Evolutionary conservation across 2,329 filamentous ascomycete genomes (phyloP), one percentile per base, ranked within the genome.

Genomic region (Colletotrichum sp.): DNA sequence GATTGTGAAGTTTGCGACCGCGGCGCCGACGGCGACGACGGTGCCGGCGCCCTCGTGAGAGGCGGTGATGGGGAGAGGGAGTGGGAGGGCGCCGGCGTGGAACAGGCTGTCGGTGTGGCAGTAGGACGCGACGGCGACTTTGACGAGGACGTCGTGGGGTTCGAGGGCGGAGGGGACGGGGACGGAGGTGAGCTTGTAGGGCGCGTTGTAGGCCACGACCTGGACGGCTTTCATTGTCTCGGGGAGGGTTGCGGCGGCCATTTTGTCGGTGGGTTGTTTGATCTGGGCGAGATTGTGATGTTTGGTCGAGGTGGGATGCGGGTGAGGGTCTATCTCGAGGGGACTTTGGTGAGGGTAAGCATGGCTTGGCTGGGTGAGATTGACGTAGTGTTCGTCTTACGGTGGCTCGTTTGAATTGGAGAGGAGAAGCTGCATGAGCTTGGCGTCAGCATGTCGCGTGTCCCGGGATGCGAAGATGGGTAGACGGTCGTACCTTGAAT

Each of bases 41-140:
- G 90, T 90, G 21, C 90, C 90, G 18, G 89, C 83, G 21, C 90
- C 90, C 81, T 93, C 90, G 80, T 92, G 90, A 0, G 89, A 92
- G 8, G 85, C 89, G 10, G 87, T 92, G 72, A 86, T 85, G 0
- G 91, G 91, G 1, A 92, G 84, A 5, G 81, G 71, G 0, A 86
- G 86, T 8, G 80, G 82, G 80, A 92, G 89, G 62, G 86, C 81
- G 64, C 91, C 91, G 3, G 84, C 79, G 8, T 80, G 79, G 6
- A 92, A 90, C 89, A 92, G 91, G 76, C 82, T 82, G 83, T 93
- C 91, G 1, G 92, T 93, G 84, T 93, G 91, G 84, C 91, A 93
- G 80, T 92, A 88, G 2, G 90, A 91, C 12, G 90, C 91, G 18
- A 90, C 90, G 71, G 89, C 90, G 68, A 92, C 85, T 81, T 91